Evolutionary conservation across 345 rosid species (phyloP), one percentile per base, ranked within the genome.

Genomic region (Abelmoschus esculentus): DNA sequence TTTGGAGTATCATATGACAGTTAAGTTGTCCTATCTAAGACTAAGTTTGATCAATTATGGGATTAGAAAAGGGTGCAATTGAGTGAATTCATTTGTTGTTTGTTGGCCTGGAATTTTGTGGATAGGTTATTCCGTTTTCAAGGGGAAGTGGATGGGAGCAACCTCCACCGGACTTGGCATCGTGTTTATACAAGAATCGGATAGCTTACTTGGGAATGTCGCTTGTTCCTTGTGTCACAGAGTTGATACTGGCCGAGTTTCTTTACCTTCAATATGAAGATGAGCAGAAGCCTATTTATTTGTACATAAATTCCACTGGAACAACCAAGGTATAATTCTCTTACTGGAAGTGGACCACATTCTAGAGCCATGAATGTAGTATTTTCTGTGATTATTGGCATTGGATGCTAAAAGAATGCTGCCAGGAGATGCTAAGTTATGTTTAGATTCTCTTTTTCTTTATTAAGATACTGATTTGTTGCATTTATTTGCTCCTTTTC

Each of bases 121-220:
- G 54, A 53, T 81, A 93, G 98, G 97, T 89, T 73, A 91, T 89
- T 78, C 95, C 98, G 18, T 89, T 76, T 74, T 71, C 85, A 15
- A 77, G 81, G 28, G 95, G 89, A 78, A 81, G 83, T 84, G 89
- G 89, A 9, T 85, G 82, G 77, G 96, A 86, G 80, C 95, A 89
- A 78, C 98, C 97, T 72, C 98, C 98, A 56, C 96, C 96, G 11
- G 96, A 91, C 80, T 78, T 93, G 67, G 92, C 96, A 36, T 91
- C 97, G 4, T 89, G 88, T 80, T 75, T 93, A 74, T 86, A 79
- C 81, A 88, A 88, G 76, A 85, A 88, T 54, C 79, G 95, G 40
- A 93, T 93, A 73, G 92, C 91, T 19, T 89, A 93, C 80, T 75
- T 93, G 87, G 97, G 98, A 69, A 89, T 91, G 97, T 83, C 90